Evolutionary conservation across 1,139 yeast species (phyloP), one percentile per base, ranked within the genome.

Genomic region (Hansenula lynferdii): DNA sequence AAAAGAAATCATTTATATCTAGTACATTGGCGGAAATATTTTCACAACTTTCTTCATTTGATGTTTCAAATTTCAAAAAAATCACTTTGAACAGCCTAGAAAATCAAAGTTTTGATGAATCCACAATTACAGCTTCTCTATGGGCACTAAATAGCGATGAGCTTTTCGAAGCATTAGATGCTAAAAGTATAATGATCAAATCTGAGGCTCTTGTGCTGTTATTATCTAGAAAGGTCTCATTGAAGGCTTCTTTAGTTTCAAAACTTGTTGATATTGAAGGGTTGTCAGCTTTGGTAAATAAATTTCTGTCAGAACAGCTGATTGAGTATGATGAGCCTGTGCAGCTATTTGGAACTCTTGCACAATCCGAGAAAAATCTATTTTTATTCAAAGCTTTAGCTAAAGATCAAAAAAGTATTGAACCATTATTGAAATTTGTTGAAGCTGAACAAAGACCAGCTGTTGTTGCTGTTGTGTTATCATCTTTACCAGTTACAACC

Each of bases 21-120:
- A 51, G 56, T 6, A 46, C 70, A 3, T 36, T 72, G 8, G 62
- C 61, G 45, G 76, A 72, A 42, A 53, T 72, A 2, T 65, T 70
- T 29, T 52, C 51, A 11, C 69, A 60, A 42, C 46, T 70, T 16
- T 56, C 42, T 24, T 44, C 44, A 1, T 42, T 51, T 18, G 48
- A 51, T 12, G 31, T 28, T 9, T 14, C 30, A 16, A 46, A 43
- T 5, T 42, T 49, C 12, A 26, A 45, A 16, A 15, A 8, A 17
- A 23, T 22, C 7, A 18, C 12, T 6, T 18, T 28, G 12, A 41
- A 31, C 5, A 23, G 16, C 11, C 6, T 36, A 4, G 6, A 34
- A 2, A 15, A 15, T 8, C 12, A 29, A 9, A 36, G 41, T 9
- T 37, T 14, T 1, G 42, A 45, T 16, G 36, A 38, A 11, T 12